Conservation (phyloP, 768 basidiomycete species). For the Coprinopsis sp. region DNA sequence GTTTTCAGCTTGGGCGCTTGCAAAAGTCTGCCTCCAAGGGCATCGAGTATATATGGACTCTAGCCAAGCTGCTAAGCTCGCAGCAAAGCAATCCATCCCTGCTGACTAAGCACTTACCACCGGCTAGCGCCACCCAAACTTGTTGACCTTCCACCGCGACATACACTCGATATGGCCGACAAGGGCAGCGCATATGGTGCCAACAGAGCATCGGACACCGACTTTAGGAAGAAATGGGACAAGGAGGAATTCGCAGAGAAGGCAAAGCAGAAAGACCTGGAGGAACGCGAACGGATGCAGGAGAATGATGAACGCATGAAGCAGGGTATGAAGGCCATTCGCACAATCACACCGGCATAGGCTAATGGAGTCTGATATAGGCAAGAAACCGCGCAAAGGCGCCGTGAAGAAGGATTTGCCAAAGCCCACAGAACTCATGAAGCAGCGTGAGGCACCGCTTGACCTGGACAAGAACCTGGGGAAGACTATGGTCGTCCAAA, state of each 20-base stretch:
- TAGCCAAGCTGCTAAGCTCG: too few relatives aligned
- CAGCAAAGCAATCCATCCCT: too few relatives aligned
- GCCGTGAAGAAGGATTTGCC: conserved; percentile 77
- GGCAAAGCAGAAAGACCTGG: conserved; percentile 76
- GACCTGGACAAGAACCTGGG: conserved; percentile 93
- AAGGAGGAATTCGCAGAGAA: conserved; percentile 85
- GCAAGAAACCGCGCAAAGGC: conserved; percentile 75
- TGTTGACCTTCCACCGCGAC: conserved; percentile 8
- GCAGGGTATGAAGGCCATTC: conserved; percentile 51
- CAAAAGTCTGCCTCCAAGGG: conserved; percentile 33
- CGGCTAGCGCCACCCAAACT: too few relatives aligned
- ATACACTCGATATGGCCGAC: conserved; percentile 29
- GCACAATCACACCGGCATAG: too few relatives aligned
- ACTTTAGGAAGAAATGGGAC: conserved; percentile 91
- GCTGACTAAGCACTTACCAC: too few relatives aligned
- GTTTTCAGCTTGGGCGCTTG: not conserved
- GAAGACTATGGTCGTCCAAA: conserved; percentile 93
- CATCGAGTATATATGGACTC: conserved; percentile 40
- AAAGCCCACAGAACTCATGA: conserved; percentile 90
- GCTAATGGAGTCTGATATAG: too few relatives aligned
- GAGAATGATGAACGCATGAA: conserved; percentile 82
- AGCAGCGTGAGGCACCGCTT: conserved; percentile 77
- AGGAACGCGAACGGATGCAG: conserved; percentile 78
- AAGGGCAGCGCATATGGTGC: conserved; percentile 35
- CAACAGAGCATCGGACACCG: conserved; percentile 56